Base-by-base conservation (phyloP, 306 rosid species). In the Cicer arietinum region DNA sequence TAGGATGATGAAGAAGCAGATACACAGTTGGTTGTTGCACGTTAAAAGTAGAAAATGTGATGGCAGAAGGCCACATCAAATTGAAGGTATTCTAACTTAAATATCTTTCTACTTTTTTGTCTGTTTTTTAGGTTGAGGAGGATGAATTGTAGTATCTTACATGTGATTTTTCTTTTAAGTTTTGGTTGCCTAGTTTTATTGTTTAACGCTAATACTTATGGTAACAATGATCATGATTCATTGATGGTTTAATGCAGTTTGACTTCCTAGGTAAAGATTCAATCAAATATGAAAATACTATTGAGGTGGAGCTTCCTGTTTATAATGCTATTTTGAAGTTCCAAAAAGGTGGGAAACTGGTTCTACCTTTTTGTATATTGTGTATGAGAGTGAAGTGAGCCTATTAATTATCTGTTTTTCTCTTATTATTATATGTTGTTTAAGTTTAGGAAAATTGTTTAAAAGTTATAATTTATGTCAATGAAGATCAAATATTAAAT, bases 1-100 rank as follows among this genome's bases (percentile, higher is more conserved):
- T 86, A 95, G 99, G 99, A 95, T 77, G 99, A 92, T 53, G 99
- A 92, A 84, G 99, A 92, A 86, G 99, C 99, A 14, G 99, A 94
- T 84, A 94, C 98, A 52, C n/a, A n/a, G 98, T 94, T 77, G 98
- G 98, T 83, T 94, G 98, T 78, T 94, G 97, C 89, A 94, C 98
- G 48, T 84, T 94, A 79, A 94, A 94, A 88, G 98, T 94, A 72
- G 98, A 94, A 87, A 94, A 94, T 66, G 98, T 93, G 64, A 89
- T 85, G 67, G 84, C 91, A 79, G 83, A 84, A 58, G 72, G 88
- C 63, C 89, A 93, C 16, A 87, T 87, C 82, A 86, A 78, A 39
- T 81, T 93, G 86, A 86, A 93, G 93, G 98, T 93, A 85, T 63
- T 12, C 22, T 48, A 62, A 35, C 58, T 69, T 73, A 79, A 68